Percentiles rank a stretch among this genome's conserved stretches.
These are phyloP conservation scores for Phytophthora idaei DNA, from an alignment of 352 stramenopile species.

Conservation along the genomic window DNA sequence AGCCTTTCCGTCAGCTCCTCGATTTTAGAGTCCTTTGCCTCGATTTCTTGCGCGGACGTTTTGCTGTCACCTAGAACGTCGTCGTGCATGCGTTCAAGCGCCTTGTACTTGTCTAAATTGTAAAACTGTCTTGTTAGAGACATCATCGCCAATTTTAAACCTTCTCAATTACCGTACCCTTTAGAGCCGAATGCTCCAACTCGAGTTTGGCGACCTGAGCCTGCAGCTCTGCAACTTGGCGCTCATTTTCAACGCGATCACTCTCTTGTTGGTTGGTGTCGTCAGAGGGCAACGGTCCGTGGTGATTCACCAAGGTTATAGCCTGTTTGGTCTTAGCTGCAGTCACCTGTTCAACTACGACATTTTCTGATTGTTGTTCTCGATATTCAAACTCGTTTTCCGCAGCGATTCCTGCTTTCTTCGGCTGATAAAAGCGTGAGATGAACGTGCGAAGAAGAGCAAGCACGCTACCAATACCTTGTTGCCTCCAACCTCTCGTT, in stretches of 20 bases:
- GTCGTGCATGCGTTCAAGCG: conserved; percentile 29
- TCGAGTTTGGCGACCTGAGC: conserved; percentile 26
- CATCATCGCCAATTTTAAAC: neutral
- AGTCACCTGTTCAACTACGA: conserved; percentile 4
- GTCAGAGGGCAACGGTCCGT: neutral
- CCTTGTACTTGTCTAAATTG: conserved; percentile 39
- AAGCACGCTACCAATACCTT: conserved; percentile 33
- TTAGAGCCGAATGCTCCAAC: conserved; percentile 22
- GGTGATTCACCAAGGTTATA: neutral
- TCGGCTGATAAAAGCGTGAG: conserved; percentile 30
- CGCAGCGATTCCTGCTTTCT: conserved; percentile 21
- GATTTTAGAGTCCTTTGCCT: conserved; percentile 45
- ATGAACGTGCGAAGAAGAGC: conserved; percentile 3
- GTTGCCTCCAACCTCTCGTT: conserved; percentile 7
- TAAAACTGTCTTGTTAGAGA: neutral
- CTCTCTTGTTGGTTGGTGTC: conserved; percentile 1
- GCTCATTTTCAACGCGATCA: conserved; percentile 2
- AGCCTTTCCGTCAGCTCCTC: conserved; percentile 44
- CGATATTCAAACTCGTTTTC: neutral
- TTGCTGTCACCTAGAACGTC: conserved; percentile 10
- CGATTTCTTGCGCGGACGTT: conserved; percentile 20
- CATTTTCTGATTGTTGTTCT: neutral
- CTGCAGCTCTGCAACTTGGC: conserved; percentile 14
- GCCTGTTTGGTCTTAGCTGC: conserved; percentile 1
- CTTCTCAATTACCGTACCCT: conserved; percentile 14